Conservation (phyloP, 352 stramenopile species). For the Pythium brassicae region DNA sequence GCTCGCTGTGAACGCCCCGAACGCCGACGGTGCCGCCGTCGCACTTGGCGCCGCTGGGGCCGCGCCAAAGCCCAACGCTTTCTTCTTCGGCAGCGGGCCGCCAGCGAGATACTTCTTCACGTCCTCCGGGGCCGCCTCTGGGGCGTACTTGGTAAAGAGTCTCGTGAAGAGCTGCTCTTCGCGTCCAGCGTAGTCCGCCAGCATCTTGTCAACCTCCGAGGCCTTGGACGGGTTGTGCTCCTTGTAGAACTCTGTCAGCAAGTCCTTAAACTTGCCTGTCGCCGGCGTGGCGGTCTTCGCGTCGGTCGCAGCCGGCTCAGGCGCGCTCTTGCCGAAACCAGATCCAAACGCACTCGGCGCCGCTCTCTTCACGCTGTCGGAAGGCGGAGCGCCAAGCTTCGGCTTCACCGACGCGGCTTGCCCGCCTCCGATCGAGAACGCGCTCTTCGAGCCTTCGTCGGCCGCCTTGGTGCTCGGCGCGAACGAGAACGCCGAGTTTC, state of each 20-base stretch:
- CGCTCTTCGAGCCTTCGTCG: conserved; percentile 7
- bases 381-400: conserved; percentile 4
- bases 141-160: conserved; percentile 61
- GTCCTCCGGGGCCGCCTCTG: conserved; percentile 45
- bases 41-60: conserved; percentile 13
- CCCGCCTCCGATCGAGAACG: conserved; percentile 6
- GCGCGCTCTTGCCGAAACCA: conserved; percentile 11
- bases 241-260: conserved; percentile 62
- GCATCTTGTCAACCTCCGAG: conserved; percentile 39
- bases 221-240: conserved; percentile 52
- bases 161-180: conserved; percentile 58
- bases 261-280: conserved; percentile 34
- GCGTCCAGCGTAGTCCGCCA: conserved; percentile 46
- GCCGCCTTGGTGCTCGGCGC: not conserved
- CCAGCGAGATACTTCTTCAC: conserved; percentile 60
- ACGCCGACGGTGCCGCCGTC: conserved; percentile 6
- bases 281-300: conserved; percentile 3
- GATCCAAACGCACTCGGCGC: conserved; percentile 21
- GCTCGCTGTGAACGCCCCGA: conserved; percentile 11
- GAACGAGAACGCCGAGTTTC: conserved; percentile 10
- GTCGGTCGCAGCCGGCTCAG: conserved; percentile 4
- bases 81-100: conserved; percentile 45
- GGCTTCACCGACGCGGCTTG: conserved; percentile 1
- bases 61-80: conserved; percentile 13
- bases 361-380: conserved; percentile 4